Evolutionary conservation across 306 rosid genomes (phyloP).

Genomic region (Canavalia ensiformis): DNA sequence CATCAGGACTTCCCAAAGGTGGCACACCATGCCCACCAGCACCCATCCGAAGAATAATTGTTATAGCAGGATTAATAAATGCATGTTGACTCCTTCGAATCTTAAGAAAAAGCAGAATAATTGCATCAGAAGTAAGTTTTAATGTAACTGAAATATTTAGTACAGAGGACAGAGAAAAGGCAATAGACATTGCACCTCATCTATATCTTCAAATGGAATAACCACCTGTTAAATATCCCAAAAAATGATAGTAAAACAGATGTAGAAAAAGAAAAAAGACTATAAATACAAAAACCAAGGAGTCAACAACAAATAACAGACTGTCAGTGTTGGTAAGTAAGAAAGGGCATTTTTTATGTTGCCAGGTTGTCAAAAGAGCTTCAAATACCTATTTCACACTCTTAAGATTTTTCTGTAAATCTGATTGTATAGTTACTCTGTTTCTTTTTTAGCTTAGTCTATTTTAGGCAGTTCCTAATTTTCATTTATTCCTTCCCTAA

Average conservation of each 20-base stretch:
- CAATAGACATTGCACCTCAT: slow-evolving; percentile 72
- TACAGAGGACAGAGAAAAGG: slow-evolving; percentile 42
- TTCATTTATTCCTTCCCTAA: no score
- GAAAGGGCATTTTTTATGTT: background rate
- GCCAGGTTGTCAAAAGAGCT: background rate
- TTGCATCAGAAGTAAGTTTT: slow-evolving; percentile 43
- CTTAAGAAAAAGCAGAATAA: slow-evolving; percentile 56
- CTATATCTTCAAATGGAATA: slow-evolving; percentile 88
- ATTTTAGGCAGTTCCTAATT: no score
- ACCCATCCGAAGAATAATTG: slow-evolving; percentile 96
- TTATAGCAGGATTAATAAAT: slow-evolving; percentile 94
- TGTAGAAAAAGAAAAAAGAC: slow-evolving; percentile 22
- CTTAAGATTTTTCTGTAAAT: no score
- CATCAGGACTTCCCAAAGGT: slow-evolving; percentile 99
- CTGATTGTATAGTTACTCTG: no score
- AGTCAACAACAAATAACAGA: slow-evolving; percentile 30
- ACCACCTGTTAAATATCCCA: slow-evolving; percentile 68
- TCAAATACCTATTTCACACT: background rate
- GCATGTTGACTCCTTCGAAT: slow-evolving; percentile 98
- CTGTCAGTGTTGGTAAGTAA: background rate
- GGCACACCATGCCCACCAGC: slow-evolving; percentile 99
- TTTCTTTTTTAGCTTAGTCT: no score
- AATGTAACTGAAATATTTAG: slow-evolving; percentile 37
- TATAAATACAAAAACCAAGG: slow-evolving; percentile 30
- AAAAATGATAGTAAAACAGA: slow-evolving; percentile 5